Conservation (phyloP, 352 stramenopile genomes). For the Aphanomyces astaci region DNA sequence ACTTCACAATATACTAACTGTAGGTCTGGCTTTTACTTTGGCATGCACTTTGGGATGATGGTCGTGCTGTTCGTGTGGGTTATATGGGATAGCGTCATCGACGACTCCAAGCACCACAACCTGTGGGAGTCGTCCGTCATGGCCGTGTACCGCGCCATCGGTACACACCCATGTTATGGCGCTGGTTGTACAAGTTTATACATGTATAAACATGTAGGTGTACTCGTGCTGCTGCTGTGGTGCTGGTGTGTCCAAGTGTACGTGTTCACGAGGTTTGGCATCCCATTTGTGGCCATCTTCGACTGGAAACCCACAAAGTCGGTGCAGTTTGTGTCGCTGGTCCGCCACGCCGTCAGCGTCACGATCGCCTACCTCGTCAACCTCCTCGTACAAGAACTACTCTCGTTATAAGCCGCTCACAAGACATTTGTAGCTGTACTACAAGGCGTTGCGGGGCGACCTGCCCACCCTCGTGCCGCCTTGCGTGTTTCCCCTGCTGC, state of each 20-base stretch:
- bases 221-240: slow-evolving; percentile 19
- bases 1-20: no score
- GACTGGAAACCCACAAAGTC: slow-evolving; percentile 20
- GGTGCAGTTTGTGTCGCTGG: slow-evolving; percentile 76
- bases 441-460: slow-evolving; percentile 89
- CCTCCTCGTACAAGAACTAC: slow-evolving; percentile 49
- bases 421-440: slow-evolving; percentile 93
- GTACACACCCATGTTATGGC: background rate
- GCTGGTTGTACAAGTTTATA: background rate
- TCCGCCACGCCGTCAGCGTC: slow-evolving; percentile 94
- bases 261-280: slow-evolving; percentile 10
- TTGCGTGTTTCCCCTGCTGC: slow-evolving; percentile 69
- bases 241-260: slow-evolving; percentile 22
- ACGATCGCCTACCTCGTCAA: slow-evolving; percentile 92
- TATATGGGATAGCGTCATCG: slow-evolving; percentile 89
- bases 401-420: background rate
- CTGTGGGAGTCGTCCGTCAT: slow-evolving; percentile 23
- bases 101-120: slow-evolving; percentile 24
- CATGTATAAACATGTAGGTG: background rate
- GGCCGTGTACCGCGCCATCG: slow-evolving; percentile 18
- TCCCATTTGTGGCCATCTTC: slow-evolving; percentile 14
- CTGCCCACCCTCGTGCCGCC: slow-evolving; percentile 40
- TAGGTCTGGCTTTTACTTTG: slow-evolving; percentile 47
- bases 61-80: slow-evolving; percentile 88
- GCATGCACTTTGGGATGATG: slow-evolving; percentile 72